Percentiles rank a stretch among this genome's conserved stretches.
Conservation (phyloP, 139 green algal genomes). For the Chlamydomonas schloesseri region DNA sequence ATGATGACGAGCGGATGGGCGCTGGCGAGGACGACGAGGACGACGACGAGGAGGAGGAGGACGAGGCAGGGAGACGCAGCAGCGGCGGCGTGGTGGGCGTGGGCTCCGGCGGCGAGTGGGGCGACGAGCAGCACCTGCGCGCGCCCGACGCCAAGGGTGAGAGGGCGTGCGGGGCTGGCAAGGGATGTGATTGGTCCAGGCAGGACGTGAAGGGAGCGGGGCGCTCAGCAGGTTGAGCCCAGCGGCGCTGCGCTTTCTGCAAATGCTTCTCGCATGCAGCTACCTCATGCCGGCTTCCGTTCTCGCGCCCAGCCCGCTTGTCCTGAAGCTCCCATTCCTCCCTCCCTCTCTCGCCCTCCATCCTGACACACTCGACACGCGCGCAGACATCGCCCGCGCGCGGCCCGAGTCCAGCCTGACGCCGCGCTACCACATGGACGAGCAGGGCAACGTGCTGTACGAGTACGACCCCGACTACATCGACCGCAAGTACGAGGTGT, state of each 20-base stretch:
- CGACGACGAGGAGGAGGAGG: conserved; percentile 18
- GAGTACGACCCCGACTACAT: conserved; percentile 67
- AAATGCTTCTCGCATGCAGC: too few relatives aligned
- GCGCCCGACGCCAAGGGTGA: conserved; percentile 12
- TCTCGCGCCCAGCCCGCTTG: too few relatives aligned
- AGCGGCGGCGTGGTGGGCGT: not conserved
- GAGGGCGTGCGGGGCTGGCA: too few relatives aligned
- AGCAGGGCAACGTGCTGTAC: conserved; percentile 50
- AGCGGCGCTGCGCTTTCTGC: too few relatives aligned
- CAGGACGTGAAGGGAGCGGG: too few relatives aligned
- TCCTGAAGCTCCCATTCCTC: too few relatives aligned
- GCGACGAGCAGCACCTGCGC: conserved; percentile 8
- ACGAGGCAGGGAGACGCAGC: not conserved
- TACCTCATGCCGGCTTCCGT: too few relatives aligned
- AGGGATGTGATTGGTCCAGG: too few relatives aligned
- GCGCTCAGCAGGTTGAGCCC: too few relatives aligned
- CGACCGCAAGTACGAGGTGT: conserved; percentile 78
- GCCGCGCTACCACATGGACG: conserved; percentile 41
- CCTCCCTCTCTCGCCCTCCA: too few relatives aligned
- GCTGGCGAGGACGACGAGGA: not conserved
- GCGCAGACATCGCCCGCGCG: not conserved
- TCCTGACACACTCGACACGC: not conserved
- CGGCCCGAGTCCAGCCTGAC: not conserved
- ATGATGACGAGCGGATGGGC: not conserved
- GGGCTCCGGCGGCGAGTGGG: not conserved